Evolutionary conservation across 139 green algal genomes (phyloP), one percentile per base, ranked within the genome.

Genomic region (Diplosphaera chodatii): DNA sequence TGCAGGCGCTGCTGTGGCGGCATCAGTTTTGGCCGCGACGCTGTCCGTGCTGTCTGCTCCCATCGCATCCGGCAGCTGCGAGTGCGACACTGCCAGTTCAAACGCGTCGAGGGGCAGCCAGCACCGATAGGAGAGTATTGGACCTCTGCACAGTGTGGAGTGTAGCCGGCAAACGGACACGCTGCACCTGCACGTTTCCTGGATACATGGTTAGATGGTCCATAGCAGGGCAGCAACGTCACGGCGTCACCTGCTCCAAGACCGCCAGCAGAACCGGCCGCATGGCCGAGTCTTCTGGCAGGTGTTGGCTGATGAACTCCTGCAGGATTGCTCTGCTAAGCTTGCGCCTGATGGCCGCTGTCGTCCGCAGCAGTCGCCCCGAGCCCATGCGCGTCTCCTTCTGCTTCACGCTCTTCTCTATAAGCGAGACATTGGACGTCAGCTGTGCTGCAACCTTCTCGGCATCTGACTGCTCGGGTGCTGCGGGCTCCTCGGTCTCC

Each of bases 301-400:
- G 69, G 1, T 68, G 67, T 10, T 73, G 56, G 29, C 63, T 72
- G 22, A 95, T 30, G 67, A 93, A 91, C 0, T 66, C 41, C 28
- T 66, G 68, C 10, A 97, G 71, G 55, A 83, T 78, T 1, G 75
- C 40, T 16, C 75, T 27, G 0, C 48, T 86, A 1, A 97, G 71
- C 34, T 88, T 77, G 29, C 80, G 81, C 20, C 90, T 79, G 18
- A 93, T 55, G n/a, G 70, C 65, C 1, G 88, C 82, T 13, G 85
- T 94, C 70, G 92, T 81, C 6, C 91, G 78, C 30, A 96, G 70
- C n/a, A 96, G 66, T 29, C 89, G 62, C 5, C 86, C 86, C 55
- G 85, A 83, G 37, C 93, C 67, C 32, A 91, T 41, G 40, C 88
- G 80, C 1, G 91, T 93, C 41, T 96, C 92, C 76, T 96, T 96